phyloP scores from a whole-genome alignment of 2,329 filamentous ascomycete genomes.

The Cladosporium sp. region DNA sequence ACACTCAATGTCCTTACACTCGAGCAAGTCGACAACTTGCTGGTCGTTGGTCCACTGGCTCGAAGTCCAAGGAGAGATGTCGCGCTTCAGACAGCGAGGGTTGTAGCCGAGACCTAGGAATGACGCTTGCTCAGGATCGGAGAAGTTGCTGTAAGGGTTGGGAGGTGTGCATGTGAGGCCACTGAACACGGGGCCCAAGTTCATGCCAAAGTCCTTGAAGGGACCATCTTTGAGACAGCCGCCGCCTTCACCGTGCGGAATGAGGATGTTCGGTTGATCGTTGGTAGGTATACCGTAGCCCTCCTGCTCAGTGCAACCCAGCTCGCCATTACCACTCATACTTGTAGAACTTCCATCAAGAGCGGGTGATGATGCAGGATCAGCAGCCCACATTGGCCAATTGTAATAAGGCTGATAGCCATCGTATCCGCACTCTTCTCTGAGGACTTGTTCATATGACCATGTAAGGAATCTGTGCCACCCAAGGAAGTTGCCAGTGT shows the following conservation, averaged over 20 bases:
- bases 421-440: conserved; percentile 42
- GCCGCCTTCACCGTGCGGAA: conserved; percentile 46
- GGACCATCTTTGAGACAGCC: conserved; percentile 51
- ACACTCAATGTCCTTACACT: conserved; percentile 16
- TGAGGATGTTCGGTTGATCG: not conserved
- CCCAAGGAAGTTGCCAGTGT: conserved; percentile 32
- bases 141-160: conserved; percentile 2
- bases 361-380: conserved; percentile 45
- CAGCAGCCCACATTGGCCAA: conserved; percentile 46
- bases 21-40: conserved; percentile 14
- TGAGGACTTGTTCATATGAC: conserved; percentile 39
- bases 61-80: conserved; percentile 28
- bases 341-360: conserved; percentile 53
- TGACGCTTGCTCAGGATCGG: conserved; percentile 19
- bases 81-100: conserved; percentile 36
- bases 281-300: conserved; percentile 17
- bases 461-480: conserved; percentile 43
- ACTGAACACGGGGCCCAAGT: conserved; percentile 45
- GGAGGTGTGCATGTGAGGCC: not conserved
- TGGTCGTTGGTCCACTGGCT: conserved; percentile 10
- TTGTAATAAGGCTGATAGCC: conserved; percentile 44
- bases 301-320: conserved; percentile 6
- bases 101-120: conserved; percentile 26
- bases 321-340: conserved; percentile 27
- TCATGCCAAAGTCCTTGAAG: conserved; percentile 44